A percentile compares a stretch with the other conserved stretches of the same genome.
These are phyloP conservation scores for Rhizopus microsporus DNA, from an alignment of 371 early-diverging fungal genomes.

Conservation along the genomic window DNA sequence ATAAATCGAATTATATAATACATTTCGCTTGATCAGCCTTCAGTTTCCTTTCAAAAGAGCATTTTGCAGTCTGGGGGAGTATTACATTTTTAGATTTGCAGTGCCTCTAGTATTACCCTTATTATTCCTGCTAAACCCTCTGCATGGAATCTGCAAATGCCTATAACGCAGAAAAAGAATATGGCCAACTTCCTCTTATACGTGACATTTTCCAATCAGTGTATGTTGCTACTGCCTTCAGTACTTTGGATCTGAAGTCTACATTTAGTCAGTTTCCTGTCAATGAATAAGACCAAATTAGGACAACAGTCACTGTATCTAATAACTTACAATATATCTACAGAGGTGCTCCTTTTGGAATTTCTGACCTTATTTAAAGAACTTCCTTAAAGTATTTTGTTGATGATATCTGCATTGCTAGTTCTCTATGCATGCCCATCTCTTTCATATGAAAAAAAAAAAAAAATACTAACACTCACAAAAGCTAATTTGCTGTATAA, in stretches of 20 bases:
- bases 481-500: background rate
- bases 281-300: slow-evolving; percentile 5
- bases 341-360: slow-evolving; percentile 13
- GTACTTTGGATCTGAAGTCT: slow-evolving; percentile 13
- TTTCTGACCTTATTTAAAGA: slow-evolving; percentile 16
- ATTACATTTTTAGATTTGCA: no score
- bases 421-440: background rate
- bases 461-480: no score
- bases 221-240: background rate
- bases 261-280: slow-evolving; percentile 12
- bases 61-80: no score
- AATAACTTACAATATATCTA: slow-evolving; percentile 15
- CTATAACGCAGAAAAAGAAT: no score
- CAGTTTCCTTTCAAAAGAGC: no score
- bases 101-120: no score
- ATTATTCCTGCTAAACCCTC: no score
- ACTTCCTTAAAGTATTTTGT: slow-evolving; percentile 8
- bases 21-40: no score
- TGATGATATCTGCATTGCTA: slow-evolving; percentile 15
- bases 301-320: slow-evolving; percentile 14
- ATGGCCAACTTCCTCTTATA: slow-evolving; percentile 6
- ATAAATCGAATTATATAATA: no score
- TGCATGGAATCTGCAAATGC: no score
- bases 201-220: slow-evolving; percentile 9
- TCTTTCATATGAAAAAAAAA: no score